Evolutionary conservation across 768 basidiomycete species (phyloP).

Genomic region (Erythrobasidium yunnanense): DNA sequence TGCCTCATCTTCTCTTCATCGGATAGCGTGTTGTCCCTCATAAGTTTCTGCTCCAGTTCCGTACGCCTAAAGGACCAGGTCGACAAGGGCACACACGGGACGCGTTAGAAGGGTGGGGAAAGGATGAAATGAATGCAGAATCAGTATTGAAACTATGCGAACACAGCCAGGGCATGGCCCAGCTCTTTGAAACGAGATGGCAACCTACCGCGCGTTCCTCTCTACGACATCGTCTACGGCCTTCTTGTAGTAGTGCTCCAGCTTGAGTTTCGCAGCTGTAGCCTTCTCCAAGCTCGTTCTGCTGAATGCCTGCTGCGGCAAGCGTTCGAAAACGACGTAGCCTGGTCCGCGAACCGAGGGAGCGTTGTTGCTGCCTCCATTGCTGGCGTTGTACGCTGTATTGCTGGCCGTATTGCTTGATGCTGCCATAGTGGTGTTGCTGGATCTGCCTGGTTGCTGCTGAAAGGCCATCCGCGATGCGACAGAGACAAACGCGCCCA

Average conservation of each 20-base stretch:
- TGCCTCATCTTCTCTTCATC: slow-evolving; percentile 81
- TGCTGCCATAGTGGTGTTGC: slow-evolving; percentile 26
- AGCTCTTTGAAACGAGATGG: not conserved
- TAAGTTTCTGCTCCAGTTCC: slow-evolving; percentile 70
- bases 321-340: slow-evolving; percentile 90
- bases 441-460: slow-evolving; percentile 10
- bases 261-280: slow-evolving; percentile 82
- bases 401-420: not conserved
- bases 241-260: slow-evolving; percentile 94
- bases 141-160: not conserved
- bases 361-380: not conserved
- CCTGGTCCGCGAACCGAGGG: slow-evolving; percentile 44
- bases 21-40: slow-evolving; percentile 56
- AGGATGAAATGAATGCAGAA: not conserved
- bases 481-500: too few relatives aligned
- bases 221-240: slow-evolving; percentile 92
- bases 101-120: not conserved
- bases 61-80: slow-evolving; percentile 53
- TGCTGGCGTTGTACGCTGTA: slow-evolving; percentile 7
- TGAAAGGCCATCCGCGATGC: slow-evolving; percentile 27
- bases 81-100: not conserved
- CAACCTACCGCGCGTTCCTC: slow-evolving; percentile 66
- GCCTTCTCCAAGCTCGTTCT: slow-evolving; percentile 68
- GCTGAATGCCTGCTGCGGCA: slow-evolving; percentile 56
- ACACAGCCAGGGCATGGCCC: too few relatives aligned